Evolutionary conservation across 2,329 filamentous ascomycete genomes (phyloP).

Genomic region (Neurospora sp.): DNA sequence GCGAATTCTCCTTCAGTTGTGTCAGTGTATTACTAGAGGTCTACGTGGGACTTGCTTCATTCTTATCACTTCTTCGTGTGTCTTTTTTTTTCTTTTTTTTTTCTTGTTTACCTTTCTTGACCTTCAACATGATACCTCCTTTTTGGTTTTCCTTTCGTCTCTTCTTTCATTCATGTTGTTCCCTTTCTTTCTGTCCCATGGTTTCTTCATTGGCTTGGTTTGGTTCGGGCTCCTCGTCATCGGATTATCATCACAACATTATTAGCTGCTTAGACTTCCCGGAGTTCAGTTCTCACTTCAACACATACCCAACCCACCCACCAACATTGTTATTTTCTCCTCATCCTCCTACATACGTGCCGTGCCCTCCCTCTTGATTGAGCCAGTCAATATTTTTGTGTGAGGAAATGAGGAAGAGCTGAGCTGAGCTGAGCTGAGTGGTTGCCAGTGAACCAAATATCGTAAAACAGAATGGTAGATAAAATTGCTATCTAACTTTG

Average conservation of each 20-base stretch:
- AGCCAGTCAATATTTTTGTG: neutral
- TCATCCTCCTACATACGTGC: neutral
- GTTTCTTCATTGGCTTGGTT: neutral
- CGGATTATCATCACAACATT: neutral
- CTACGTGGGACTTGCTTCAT: neutral
- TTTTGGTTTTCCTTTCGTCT: conserved; percentile 1
- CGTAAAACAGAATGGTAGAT: neutral
- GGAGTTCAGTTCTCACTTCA: neutral
- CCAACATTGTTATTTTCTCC: neutral
- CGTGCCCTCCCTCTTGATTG: neutral
- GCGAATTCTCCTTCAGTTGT: neutral
- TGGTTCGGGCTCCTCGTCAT: neutral
- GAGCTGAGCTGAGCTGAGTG: neutral
- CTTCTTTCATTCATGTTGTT: conserved; percentile 2
- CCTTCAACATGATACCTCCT: neutral
- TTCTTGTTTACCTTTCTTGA: neutral
- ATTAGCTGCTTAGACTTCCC: neutral
- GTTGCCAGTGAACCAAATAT: neutral
- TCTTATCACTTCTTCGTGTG: neutral
- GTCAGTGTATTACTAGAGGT: neutral
- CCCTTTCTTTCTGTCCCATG: neutral
- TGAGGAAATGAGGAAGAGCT: neutral
- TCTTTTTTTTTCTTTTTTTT: neutral
- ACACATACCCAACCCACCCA: neutral
- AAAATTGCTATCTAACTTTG: neutral